Conservation (phyloP, 306 rosid genomes). For the Medicago lupulina region DNA sequence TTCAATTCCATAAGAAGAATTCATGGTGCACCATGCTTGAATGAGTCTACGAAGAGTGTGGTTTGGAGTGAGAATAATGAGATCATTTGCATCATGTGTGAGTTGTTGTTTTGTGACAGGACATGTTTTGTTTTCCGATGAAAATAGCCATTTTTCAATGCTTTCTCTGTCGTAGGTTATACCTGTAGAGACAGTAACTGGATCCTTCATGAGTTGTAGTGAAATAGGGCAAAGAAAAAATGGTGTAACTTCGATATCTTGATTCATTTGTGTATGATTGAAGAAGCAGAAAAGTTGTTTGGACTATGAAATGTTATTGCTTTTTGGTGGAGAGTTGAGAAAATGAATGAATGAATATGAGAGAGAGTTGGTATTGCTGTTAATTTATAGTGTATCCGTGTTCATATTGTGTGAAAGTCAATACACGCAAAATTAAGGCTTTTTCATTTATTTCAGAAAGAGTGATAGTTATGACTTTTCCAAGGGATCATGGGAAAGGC, state of each 20-base stretch:
- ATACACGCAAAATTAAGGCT: background rate
- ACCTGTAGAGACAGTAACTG: conserved; percentile 75
- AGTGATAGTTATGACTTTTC: background rate
- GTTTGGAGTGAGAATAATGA: conserved; percentile 72
- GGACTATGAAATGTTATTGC: background rate
- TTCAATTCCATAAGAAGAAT: conserved; percentile 72
- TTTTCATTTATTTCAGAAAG: too few relatives aligned
- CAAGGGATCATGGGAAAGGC: background rate
- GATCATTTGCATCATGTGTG: conserved; percentile 1
- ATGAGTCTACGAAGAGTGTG: conserved; percentile 85
- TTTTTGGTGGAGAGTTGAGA: background rate
- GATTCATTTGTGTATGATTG: conserved; percentile 41
- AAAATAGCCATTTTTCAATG: conserved; percentile 85
- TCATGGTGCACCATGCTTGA: conserved; percentile 87
- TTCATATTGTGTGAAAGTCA: background rate
- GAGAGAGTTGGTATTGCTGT: background rate
- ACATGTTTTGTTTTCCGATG: conserved; percentile 55
- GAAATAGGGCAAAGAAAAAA: conserved; percentile 84
- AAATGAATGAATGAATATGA: background rate
- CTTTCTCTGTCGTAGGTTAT: conserved; percentile 81
- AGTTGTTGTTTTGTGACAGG: conserved; percentile 70
- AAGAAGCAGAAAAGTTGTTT: too few relatives aligned
- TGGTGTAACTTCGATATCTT: conserved; percentile 72
- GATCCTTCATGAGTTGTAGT: conserved; percentile 85
- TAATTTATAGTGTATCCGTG: background rate